Evolutionary conservation across 495 filamentous ascomycete genomes (phyloP), one percentile per base, ranked within the genome.

Genomic region (Tuber melanosporum): DNA sequence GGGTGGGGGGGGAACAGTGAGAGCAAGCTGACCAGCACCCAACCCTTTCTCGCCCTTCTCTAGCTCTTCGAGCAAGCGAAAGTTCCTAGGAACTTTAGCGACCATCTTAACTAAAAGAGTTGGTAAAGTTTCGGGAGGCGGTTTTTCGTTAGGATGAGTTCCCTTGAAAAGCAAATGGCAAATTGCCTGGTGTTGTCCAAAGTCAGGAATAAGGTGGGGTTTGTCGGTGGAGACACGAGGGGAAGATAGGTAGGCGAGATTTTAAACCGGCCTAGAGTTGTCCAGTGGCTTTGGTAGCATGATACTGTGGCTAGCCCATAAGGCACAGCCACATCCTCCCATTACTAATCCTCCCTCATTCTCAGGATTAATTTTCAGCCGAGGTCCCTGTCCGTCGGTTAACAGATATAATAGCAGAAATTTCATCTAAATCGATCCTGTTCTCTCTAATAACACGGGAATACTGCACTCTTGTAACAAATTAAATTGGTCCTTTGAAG

Each of bases 1-100:
- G 32, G 57, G 39, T 41, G 39, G 39, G 39, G 26, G 5, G 10
- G 57, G 57, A 12, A 8, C 57, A 17, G 14, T 76, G 70, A 70
- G 45, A 75, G 19, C 32, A 52, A 72, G 78, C 85, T 73, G 84
- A 97, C 95, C 95, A 86, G 95, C 94, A 81, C 96, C 94, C 72
- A 95, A 87, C 70, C 96, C 95, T 85, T 98, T 99, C 87, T 99
- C 95, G 79, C 95, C 95, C 87, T 98, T 98, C 87, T 99, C 95
- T 4, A 99, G 88, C 90, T 99, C 95, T 84, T 97, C 96, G 32
- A 99, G 89, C 80, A 99, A 90, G 80, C 94, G 89, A 83, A 99
- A 99, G 86, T 98, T 98, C 82, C 95, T 88, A 57, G 95, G 95
- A 47, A 99, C 88, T 83, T 96, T 97, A 52, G 95, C 93, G 72